A percentile compares a stretch with the other conserved stretches of the same genome.
Conservation (phyloP, 2,329 filamentous ascomycete species). For the Endothia cerciana region DNA sequence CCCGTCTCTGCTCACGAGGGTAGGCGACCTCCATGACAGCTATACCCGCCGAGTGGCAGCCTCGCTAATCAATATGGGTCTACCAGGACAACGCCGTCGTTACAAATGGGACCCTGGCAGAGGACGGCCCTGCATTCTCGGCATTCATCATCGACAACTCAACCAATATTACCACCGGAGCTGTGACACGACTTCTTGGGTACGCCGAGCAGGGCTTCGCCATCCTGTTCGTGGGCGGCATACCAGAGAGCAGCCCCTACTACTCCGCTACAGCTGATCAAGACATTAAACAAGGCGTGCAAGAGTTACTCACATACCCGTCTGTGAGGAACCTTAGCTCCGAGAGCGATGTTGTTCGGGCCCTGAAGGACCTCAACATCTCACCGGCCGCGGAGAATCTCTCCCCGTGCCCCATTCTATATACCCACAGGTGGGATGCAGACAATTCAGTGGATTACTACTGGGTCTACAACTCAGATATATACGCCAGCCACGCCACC, state of each 20-base stretch:
- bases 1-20: slow-evolving; percentile 12
- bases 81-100: slow-evolving; percentile 17
- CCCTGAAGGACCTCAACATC: slow-evolving; percentile 3
- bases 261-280: neutral
- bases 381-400: slow-evolving; percentile 16
- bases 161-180: slow-evolving; percentile 17
- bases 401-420: slow-evolving; percentile 10
- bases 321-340: slow-evolving; percentile 10
- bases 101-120: slow-evolving; percentile 14
- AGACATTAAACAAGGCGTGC: neutral
- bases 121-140: slow-evolving; percentile 17
- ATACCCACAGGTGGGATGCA: slow-evolving; percentile 18
- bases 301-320: slow-evolving; percentile 9
- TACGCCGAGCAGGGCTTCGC: slow-evolving; percentile 19
- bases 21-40: neutral
- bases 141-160: slow-evolving; percentile 22
- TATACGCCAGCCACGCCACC: slow-evolving; percentile 9
- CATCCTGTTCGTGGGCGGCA: slow-evolving; percentile 11
- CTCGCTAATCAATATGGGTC: neutral
- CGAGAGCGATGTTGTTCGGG: slow-evolving; percentile 15
- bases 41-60: too few species aligned
- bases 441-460: slow-evolving; percentile 17
- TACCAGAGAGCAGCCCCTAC: slow-evolving; percentile 15
- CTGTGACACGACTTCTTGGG: slow-evolving; percentile 5
- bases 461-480: slow-evolving; percentile 22